phyloP scores from a whole-genome alignment of 2,329 filamentous ascomycete species.

The Pseudocercospora eumusae region DNA sequence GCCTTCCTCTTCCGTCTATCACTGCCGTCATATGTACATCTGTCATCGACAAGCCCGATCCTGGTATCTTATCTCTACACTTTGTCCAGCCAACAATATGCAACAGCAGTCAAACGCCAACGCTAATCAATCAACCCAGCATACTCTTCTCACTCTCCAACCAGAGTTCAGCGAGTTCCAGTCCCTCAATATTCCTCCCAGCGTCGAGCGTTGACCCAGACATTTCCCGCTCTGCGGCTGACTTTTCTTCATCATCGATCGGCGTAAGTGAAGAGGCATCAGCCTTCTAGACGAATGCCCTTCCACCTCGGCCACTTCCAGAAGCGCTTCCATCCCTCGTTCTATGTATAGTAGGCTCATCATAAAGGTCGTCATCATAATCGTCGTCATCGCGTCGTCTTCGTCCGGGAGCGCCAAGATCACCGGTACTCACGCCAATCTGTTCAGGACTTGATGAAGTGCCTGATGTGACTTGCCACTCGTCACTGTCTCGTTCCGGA shows the following conservation, averaged over 20 bases:
- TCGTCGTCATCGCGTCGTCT: conserved; percentile 18
- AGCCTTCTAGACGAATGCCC: conserved; percentile 10
- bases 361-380: conserved; percentile 19
- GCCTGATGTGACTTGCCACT: conserved; percentile 39
- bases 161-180: conserved; percentile 7
- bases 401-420: conserved; percentile 23
- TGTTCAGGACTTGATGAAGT: conserved; percentile 35
- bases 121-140: conserved; percentile 11
- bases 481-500: conserved; percentile 32
- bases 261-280: neutral
- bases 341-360: conserved; percentile 13
- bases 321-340: conserved; percentile 3
- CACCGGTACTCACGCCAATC: conserved; percentile 29
- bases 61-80: conserved; percentile 5
- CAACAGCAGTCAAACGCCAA: conserved; percentile 1
- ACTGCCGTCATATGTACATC: conserved; percentile 6
- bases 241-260: neutral
- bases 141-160: conserved; percentile 9
- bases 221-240: conserved; percentile 3
- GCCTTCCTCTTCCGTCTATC: neutral
- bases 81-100: neutral
- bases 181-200: neutral
- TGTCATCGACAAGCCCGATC: neutral
- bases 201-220: conserved; percentile 8
- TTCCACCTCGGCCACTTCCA: neutral